These are phyloP conservation scores for Clitocybe nebularis DNA, from an alignment of 1,284 basidiomycete species.

Conservation along the genomic window DNA sequence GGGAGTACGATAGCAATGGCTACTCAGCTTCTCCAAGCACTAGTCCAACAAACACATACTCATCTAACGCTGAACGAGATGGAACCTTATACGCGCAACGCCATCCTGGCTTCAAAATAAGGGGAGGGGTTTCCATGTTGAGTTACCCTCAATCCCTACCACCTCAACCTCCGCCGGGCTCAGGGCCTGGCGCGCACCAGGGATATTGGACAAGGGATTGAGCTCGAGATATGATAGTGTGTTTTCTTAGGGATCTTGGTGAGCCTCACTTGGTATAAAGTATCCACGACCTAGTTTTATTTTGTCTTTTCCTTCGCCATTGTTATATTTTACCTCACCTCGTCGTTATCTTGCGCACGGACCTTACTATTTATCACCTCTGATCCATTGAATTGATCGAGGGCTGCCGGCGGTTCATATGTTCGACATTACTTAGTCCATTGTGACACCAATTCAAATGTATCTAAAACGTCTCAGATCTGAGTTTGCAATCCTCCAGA, in stretches of 20 bases:
- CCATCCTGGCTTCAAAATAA: neutral
- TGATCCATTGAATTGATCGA: constrained; percentile 6
- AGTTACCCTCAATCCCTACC: neutral
- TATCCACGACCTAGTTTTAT: too few relatives aligned
- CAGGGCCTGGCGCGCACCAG: neutral
- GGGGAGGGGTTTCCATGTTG: too few relatives aligned
- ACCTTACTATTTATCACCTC: constrained; percentile 23
- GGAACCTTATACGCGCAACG: constrained; percentile 6
- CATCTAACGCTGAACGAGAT: constrained; percentile 8
- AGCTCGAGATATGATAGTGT: neutral
- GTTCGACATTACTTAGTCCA: too few relatives aligned
- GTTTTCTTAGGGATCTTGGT: too few relatives aligned
- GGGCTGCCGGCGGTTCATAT: constrained; percentile 7
- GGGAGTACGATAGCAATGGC: constrained; percentile 15
- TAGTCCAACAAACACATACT: constrained; percentile 12
- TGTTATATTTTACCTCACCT: too few relatives aligned
- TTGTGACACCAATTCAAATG: too few relatives aligned
- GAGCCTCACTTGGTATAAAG: too few relatives aligned
- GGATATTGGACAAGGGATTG: neutral
- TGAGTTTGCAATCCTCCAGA: too few relatives aligned
- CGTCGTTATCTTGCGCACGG: too few relatives aligned
- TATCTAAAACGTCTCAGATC: too few relatives aligned
- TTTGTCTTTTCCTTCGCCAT: too few relatives aligned
- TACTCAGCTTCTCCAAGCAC: constrained; percentile 15
- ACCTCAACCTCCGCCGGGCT: neutral